These are phyloP conservation scores for Diaporthe australafricana DNA, from an alignment of 2,329 filamentous ascomycete species.

Conservation along the genomic window DNA sequence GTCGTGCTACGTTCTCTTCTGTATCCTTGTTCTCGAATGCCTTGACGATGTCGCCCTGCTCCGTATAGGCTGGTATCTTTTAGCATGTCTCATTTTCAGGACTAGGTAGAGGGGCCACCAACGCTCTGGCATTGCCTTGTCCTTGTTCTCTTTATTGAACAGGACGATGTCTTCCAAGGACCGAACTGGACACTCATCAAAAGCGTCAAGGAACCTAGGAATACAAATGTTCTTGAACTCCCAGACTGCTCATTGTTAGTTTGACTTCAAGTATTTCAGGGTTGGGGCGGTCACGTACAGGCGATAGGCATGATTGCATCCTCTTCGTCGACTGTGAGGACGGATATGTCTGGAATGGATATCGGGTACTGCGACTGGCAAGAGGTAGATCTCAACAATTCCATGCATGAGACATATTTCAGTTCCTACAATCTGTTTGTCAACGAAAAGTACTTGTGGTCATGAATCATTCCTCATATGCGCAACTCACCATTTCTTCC, in stretches of 20 bases:
- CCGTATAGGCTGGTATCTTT: background rate
- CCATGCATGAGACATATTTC: background rate
- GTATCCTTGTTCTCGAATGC: background rate
- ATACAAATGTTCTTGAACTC: slow-evolving; percentile 14
- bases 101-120: background rate
- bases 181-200: background rate
- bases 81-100: background rate
- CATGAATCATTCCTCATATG: too few species aligned
- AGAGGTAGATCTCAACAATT: background rate
- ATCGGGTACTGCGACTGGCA: background rate
- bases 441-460: background rate
- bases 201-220: background rate
- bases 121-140: slow-evolving; percentile 1
- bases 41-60: slow-evolving; percentile 1
- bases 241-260: background rate
- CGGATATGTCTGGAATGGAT: background rate
- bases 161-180: slow-evolving; percentile 1
- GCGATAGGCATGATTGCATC: background rate
- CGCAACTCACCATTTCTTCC: slow-evolving; percentile 14
- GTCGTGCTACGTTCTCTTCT: background rate
- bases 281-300: background rate
- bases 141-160: background rate
- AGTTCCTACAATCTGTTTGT: background rate
- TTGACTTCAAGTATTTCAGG: background rate
- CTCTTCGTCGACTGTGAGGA: background rate